Percentiles rank a stretch among this genome's conserved stretches.
Conservation (phyloP, 2,329 filamentous ascomycete species). For the Hypoxylon rubiginosum region DNA sequence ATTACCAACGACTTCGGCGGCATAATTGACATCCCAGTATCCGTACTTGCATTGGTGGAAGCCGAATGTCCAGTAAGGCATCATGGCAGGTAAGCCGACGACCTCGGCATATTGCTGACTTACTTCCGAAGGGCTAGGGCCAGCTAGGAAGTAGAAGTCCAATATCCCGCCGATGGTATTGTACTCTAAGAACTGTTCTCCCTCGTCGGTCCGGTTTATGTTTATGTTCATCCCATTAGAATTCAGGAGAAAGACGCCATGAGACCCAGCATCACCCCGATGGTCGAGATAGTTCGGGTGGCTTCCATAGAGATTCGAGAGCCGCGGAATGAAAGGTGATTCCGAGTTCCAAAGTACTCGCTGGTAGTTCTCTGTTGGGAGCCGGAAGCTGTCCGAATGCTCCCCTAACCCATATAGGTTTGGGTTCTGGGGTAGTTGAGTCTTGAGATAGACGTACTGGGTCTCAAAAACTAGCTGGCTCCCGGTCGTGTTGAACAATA, state of each 20-base stretch:
- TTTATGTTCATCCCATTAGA: conserved; percentile 75
- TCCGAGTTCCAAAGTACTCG: conserved; percentile 73
- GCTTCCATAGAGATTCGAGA: conserved; percentile 72
- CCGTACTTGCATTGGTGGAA: conserved; percentile 67
- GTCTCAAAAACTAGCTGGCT: conserved; percentile 51
- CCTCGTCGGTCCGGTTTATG: conserved; percentile 49
- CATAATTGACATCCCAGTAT: conserved; percentile 66
- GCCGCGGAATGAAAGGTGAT: conserved; percentile 58
- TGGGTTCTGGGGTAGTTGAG: conserved; percentile 67
- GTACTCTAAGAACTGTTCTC: conserved; percentile 76
- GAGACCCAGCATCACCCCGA: conserved; percentile 60
- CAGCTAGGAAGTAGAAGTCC: conserved; percentile 69
- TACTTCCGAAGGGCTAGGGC: conserved; percentile 62
- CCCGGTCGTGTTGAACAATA: conserved; percentile 69
- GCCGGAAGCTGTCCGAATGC: conserved; percentile 69
- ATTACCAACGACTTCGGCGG: conserved; percentile 69
- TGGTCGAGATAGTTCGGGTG: conserved; percentile 77
- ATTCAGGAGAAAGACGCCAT: conserved; percentile 73
- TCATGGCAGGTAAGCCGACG: conserved; percentile 64
- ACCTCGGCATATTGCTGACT: conserved; percentile 63
- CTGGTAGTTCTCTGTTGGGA: conserved; percentile 70
- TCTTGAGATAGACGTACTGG: conserved; percentile 69
- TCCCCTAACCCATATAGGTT: conserved; percentile 75
- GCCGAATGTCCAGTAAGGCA: conserved; percentile 67
- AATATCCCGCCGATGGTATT: conserved; percentile 75